A percentile compares a stretch with the other conserved stretches of the same genome.
Evolutionary conservation across 1,139 yeast genomes (phyloP).

Genomic region (Hemisphaericaspora xylofermentans): DNA sequence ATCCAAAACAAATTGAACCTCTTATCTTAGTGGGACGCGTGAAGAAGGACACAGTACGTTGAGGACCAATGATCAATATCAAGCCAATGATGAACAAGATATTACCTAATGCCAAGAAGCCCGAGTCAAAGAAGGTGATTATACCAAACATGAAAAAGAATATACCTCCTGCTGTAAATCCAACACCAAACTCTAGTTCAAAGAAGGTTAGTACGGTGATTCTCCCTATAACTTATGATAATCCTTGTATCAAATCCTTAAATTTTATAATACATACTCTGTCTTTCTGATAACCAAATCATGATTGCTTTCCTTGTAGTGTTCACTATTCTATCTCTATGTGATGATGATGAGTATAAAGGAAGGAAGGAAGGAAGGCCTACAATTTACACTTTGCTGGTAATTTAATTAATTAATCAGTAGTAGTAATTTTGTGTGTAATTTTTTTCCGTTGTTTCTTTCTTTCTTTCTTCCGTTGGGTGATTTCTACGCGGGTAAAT

Average conservation of each 20-base stretch:
- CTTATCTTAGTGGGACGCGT: conserved; percentile 83
- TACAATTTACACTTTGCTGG: too few relatives aligned
- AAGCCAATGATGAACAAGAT: conserved; percentile 80
- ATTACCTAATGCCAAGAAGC: conserved; percentile 86
- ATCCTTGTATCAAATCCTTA: too few relatives aligned
- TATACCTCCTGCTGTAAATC: conserved; percentile 85
- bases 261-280: conserved; percentile 69
- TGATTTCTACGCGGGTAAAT: too few relatives aligned
- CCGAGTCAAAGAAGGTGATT: conserved; percentile 83
- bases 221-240: too few relatives aligned
- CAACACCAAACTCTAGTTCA: conserved; percentile 92
- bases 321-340: too few relatives aligned
- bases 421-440: too few relatives aligned
- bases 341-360: too few relatives aligned
- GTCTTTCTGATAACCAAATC: conserved; percentile 81
- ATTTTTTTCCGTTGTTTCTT: too few relatives aligned
- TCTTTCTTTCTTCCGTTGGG: too few relatives aligned
- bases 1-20: conserved; percentile 75
- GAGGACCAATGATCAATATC: conserved; percentile 82
- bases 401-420: too few relatives aligned
- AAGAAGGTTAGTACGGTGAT: conserved; percentile 19
- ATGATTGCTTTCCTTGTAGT: conserved; percentile 22
- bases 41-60: conserved; percentile 79
- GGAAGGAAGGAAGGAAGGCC: too few relatives aligned
- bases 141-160: conserved; percentile 80